Evolutionary conservation across 2,329 filamentous ascomycete species (phyloP).

Genomic region (Sporothrix variecibatus): DNA sequence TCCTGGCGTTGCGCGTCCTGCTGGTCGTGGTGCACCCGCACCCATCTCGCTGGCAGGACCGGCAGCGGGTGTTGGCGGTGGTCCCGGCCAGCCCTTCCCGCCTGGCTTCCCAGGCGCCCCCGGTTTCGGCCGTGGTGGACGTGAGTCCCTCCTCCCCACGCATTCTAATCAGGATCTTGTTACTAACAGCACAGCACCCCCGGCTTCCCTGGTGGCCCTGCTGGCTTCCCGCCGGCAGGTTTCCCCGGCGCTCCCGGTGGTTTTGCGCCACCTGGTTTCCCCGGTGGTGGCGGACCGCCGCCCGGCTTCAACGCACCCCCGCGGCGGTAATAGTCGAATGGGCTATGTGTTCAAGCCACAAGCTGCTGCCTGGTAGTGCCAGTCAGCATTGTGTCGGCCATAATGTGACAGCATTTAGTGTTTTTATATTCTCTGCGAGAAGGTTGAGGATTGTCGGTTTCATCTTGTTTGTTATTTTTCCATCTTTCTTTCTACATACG

Average conservation of each 20-base stretch:
- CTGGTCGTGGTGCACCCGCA: conserved; percentile 72
- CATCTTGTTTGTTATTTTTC: neutral
- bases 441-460: neutral
- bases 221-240: conserved; percentile 48
- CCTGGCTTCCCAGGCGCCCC: conserved; percentile 55
- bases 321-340: conserved; percentile 49
- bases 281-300: conserved; percentile 55
- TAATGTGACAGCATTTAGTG: neutral
- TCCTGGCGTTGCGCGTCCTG: conserved; percentile 86
- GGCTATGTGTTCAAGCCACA: neutral
- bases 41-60: conserved; percentile 83
- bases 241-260: conserved; percentile 45
- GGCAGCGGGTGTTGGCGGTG: conserved; percentile 76
- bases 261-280: conserved; percentile 53
- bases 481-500: neutral
- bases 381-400: neutral
- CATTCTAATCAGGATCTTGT: too few species aligned
- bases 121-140: conserved; percentile 57
- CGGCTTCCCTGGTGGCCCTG: conserved; percentile 36
- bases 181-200: too few species aligned
- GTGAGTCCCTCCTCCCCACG: conserved; percentile 46
- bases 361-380: too few species aligned
- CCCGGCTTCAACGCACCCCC: conserved; percentile 75
- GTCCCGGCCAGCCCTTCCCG: conserved; percentile 60
- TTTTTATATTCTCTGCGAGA: neutral